phyloP scores from a whole-genome alignment of 352 stramenopile genomes.

The Achlya hypogyna region DNA sequence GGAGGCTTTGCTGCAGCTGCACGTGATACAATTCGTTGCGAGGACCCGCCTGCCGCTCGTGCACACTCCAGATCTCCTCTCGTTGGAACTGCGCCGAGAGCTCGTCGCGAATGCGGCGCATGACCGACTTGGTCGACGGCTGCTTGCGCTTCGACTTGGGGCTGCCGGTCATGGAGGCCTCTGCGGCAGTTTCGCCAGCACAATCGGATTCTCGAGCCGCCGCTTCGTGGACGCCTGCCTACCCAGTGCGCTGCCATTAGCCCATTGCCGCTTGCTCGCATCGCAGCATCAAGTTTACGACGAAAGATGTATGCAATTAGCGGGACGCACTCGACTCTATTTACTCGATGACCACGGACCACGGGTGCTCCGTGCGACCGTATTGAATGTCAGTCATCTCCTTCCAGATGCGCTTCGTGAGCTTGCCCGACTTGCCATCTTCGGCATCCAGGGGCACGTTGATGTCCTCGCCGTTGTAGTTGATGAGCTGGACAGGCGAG shows the following conservation, averaged over 20 bases:
- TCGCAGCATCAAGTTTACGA: no score
- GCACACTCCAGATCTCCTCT: not conserved
- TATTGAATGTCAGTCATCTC: slow-evolving; percentile 87
- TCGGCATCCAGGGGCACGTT: slow-evolving; percentile 81
- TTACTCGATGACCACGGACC: slow-evolving; percentile 43
- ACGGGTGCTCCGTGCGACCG: slow-evolving; percentile 41
- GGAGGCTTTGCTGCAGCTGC: slow-evolving; percentile 5
- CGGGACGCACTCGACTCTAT: no score
- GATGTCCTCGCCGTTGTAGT: slow-evolving; percentile 90
- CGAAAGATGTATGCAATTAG: no score
- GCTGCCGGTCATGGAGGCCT: not conserved
- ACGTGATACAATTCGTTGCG: slow-evolving; percentile 1
- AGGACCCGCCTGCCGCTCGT: not conserved
- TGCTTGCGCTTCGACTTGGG: not conserved
- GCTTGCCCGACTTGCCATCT: slow-evolving; percentile 69
- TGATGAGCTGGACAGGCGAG: slow-evolving; percentile 89
- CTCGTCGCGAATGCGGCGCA: slow-evolving; percentile 16
- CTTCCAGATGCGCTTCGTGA: slow-evolving; percentile 86
- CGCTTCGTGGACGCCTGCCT: no score
- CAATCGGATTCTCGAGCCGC: no score
- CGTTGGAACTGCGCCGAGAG: not conserved
- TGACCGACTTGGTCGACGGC: not conserved
- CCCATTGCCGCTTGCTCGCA: no score
- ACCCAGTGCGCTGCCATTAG: no score
- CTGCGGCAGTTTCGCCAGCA: not conserved